Conservation (phyloP, 345 rosid genomes). For the Erysimum cheiranthoides region DNA sequence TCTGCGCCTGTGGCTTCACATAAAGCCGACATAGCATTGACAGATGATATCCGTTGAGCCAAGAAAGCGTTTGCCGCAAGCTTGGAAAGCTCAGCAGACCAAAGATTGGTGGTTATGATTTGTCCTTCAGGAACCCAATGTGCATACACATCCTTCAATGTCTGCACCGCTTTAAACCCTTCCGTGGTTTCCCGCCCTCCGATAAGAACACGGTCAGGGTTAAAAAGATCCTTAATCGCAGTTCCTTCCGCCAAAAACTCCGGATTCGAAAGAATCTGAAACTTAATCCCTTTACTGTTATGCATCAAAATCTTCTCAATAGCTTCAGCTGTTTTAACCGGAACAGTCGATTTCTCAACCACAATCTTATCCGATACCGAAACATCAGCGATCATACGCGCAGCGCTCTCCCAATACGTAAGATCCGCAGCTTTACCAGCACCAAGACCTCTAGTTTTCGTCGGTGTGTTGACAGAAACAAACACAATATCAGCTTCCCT, state of each 20-base stretch:
- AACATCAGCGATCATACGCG: conserved; percentile 85
- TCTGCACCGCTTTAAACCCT: conserved; percentile 67
- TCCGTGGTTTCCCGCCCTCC: conserved; percentile 82
- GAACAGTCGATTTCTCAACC: conserved; percentile 92
- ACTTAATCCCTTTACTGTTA: conserved; percentile 82
- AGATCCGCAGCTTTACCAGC: conserved; percentile 91
- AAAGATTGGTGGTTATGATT: conserved; percentile 75
- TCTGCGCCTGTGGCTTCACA: conserved; percentile 91
- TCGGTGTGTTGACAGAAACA: conserved; percentile 85
- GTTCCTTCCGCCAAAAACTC: conserved; percentile 94
- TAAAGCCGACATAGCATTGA: conserved; percentile 85
- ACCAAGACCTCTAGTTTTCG: conserved; percentile 81
- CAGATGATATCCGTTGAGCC: conserved; percentile 88
- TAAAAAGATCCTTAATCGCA: conserved; percentile 70
- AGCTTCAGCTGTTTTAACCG: conserved; percentile 87
- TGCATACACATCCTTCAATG: conserved; percentile 76
- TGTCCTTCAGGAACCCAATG: conserved; percentile 81
- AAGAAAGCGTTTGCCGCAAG: conserved; percentile 86
- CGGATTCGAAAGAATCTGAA: conserved; percentile 86
- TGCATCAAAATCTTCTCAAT: conserved; percentile 77
- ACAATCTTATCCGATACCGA: conserved; percentile 80
- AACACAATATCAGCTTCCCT: conserved; percentile 78
- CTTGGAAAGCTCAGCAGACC: conserved; percentile 94
- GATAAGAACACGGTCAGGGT: conserved; percentile 80
- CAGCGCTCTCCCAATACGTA: conserved; percentile 91